Evolutionary conservation across 2,329 filamentous ascomycete species (phyloP), one percentile per base, ranked within the genome.

Genomic region (Emydomyces testavorans): DNA sequence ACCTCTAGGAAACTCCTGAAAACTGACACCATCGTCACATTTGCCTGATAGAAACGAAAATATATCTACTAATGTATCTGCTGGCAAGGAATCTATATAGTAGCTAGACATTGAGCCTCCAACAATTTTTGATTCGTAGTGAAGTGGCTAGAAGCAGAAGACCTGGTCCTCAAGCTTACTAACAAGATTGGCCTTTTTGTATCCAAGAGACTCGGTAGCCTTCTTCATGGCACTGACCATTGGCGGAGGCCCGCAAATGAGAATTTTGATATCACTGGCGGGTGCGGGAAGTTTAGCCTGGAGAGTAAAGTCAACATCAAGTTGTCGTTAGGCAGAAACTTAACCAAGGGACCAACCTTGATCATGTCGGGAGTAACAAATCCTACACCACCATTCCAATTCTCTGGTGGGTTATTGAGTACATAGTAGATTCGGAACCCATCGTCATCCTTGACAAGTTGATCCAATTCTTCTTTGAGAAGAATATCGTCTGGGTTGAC

Each of bases 211-310:
- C 70, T 93, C 87, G 43, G 89, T 83, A 5, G 87, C 79, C 78
- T 96, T 96, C 84, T 98, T 98, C 74, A 96, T 83, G 44, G 88
- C 90, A 60, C 83, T 85, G 55, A 96, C 78, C 92, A 98, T 98
- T 43, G 92, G 92, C 49, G 92, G 92, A 50, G 92, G 92, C 48
- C 92, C 92, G 64, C 92, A 98, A 57, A 96, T 76, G 52, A 96
- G 76, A 58, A 98, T 78, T 79, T 96, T 96, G 71, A 94, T 82
- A 61, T 96, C 89, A 50, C 76, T 71, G 48, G 86, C 85, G 16
- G 92, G 80, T 63, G 85, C 80, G 50, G 92, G 88, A 47, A 96
- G 77, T 50, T 64, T 65, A 51, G 66, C 67, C 67, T 70, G 48
- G 4, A 52, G 34, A 34, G 13, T 2, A 35, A 16, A 8, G n/a